A percentile compares a stretch with the other conserved stretches of the same genome.
These are phyloP conservation scores for Naegleria fowleri DNA, from an alignment of 208 protist genomes.

Conservation along the genomic window DNA sequence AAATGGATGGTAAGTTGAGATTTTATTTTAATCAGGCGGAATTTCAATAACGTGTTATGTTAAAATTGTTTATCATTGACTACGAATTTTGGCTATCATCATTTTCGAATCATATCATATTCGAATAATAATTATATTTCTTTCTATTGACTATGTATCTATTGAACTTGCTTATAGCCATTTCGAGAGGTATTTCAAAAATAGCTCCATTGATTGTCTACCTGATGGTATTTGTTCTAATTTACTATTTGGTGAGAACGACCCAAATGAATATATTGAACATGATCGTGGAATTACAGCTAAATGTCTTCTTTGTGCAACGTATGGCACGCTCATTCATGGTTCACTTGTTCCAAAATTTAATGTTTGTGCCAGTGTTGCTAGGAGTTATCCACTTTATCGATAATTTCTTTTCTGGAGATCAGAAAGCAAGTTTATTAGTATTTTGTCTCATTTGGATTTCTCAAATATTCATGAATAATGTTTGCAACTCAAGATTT, in stretches of 20 bases:
- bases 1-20: neutral
- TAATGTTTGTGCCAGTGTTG: neutral
- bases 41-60: too few species aligned
- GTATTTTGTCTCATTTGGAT: neutral
- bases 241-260: neutral
- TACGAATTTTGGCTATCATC: too few species aligned
- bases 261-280: neutral
- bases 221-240: neutral
- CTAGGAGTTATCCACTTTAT: neutral
- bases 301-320: neutral
- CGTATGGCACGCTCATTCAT: neutral
- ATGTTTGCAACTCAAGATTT: neutral
- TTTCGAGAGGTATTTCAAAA: neutral
- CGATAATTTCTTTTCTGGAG: neutral
- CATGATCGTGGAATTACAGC: neutral
- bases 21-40: too few species aligned
- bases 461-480: neutral
- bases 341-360: neutral
- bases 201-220: neutral
- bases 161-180: too few species aligned
- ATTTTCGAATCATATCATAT: too few species aligned
- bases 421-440: neutral
- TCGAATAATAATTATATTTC: too few species aligned
- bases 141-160: too few species aligned
- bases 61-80: too few species aligned